Percentiles rank a stretch among this genome's conserved stretches.
These are phyloP conservation scores for Scytalidium lignicola DNA, from an alignment of 2,329 filamentous ascomycete species.

Conservation along the genomic window DNA sequence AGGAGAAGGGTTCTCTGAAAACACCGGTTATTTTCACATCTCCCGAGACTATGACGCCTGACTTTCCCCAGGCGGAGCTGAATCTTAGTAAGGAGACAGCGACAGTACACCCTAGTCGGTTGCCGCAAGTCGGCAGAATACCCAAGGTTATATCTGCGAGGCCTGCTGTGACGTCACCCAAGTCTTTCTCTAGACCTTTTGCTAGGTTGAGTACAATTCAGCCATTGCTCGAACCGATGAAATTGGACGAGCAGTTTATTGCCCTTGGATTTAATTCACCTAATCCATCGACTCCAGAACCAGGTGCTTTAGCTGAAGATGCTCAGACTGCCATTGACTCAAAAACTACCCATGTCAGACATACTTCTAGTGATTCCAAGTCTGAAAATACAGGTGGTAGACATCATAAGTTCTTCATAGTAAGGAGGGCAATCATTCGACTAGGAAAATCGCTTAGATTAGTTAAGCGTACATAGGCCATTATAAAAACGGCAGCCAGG, in stretches of 20 bases:
- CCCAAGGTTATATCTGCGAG: slow-evolving; percentile 72
- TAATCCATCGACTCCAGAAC: slow-evolving; percentile 18
- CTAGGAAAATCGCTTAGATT: too few species aligned
- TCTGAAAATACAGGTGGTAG: slow-evolving; percentile 1
- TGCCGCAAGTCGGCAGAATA: slow-evolving; percentile 80
- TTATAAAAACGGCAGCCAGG: too few species aligned
- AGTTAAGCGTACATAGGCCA: too few species aligned
- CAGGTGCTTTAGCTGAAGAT: not conserved
- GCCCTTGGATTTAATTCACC: slow-evolving; percentile 41
- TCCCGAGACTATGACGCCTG: slow-evolving; percentile 6
- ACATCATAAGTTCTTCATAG: too few species aligned
- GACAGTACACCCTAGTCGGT: slow-evolving; percentile 41
- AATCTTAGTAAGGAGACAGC: slow-evolving; percentile 14
- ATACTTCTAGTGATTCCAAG: slow-evolving; percentile 17
- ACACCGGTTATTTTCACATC: too few species aligned
- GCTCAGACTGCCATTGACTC: not conserved
- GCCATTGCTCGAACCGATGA: slow-evolving; percentile 22
- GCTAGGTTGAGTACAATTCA: slow-evolving; percentile 46
- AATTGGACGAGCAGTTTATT: slow-evolving; percentile 35
- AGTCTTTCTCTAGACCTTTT: slow-evolving; percentile 85
- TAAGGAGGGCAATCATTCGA: too few species aligned
- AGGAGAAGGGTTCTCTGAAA: too few species aligned
- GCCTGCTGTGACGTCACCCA: slow-evolving; percentile 61
- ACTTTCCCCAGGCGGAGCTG: slow-evolving; percentile 17
- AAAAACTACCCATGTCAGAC: slow-evolving; percentile 11